Percentiles rank a stretch among this genome's conserved stretches.
These are phyloP conservation scores for Agapanthus africanus DNA, from an alignment of 106 monocot genomes.

Conservation along the genomic window DNA sequence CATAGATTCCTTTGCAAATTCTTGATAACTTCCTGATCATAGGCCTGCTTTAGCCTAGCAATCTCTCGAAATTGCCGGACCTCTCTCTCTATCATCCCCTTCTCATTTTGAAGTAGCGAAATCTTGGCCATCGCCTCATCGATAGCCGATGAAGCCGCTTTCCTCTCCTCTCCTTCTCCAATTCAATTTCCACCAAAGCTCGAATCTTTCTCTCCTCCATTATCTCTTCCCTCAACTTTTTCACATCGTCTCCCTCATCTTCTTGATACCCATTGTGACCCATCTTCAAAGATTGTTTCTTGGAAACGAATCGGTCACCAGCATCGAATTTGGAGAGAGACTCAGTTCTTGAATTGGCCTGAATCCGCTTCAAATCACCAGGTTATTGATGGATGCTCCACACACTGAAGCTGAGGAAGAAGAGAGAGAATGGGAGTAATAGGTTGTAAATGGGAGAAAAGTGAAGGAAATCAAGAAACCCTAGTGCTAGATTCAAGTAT, in stretches of 20 bases:
- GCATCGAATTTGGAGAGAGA: too few relatives aligned
- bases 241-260: conserved; percentile 1
- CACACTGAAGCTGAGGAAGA: conserved; percentile 3
- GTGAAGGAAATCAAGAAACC: too few relatives aligned
- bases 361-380: too few relatives aligned
- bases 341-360: not conserved
- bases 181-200: conserved; percentile 9
- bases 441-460: conserved; percentile 2
- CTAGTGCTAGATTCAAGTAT: not conserved
- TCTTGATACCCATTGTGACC: not conserved
- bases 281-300: not conserved
- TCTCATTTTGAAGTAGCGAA: conserved; percentile 25
- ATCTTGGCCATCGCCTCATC: conserved; percentile 48
- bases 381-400: not conserved
- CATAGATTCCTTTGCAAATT: conserved; percentile 14
- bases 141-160: conserved; percentile 20
- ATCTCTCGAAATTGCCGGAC: conserved; percentile 18
- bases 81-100: conserved; percentile 30
- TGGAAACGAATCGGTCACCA: too few relatives aligned
- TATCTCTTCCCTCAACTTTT: conserved; percentile 23
- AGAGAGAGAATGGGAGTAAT: conserved; percentile 7
- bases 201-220: conserved; percentile 23
- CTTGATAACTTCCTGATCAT: conserved; percentile 30
- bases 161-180: conserved; percentile 39
- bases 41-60: conserved; percentile 27